These are phyloP conservation scores for Carex scoparia DNA, from an alignment of 176 grass and related monocot species.

Conservation along the genomic window DNA sequence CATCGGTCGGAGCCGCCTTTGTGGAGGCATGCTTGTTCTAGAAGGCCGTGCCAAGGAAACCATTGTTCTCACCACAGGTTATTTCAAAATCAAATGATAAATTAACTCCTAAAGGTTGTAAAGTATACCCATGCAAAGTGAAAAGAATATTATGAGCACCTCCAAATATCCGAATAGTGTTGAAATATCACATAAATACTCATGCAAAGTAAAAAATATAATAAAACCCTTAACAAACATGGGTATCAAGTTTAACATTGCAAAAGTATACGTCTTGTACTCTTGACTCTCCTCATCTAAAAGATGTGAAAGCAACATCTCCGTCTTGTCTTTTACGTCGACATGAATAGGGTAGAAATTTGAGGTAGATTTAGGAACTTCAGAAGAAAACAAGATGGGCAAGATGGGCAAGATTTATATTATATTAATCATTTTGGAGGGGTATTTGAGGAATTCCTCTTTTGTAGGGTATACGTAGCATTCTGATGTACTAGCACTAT, in stretches of 20 bases:
- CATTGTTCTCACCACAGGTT: constrained; percentile 95
- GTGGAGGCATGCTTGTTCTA: constrained; percentile 91
- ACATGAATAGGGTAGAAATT: background rate
- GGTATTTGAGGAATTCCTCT: background rate
- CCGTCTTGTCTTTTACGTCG: background rate
- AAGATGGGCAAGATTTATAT: background rate
- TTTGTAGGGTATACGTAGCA: background rate
- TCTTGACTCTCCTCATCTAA: background rate
- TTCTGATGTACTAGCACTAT: background rate
- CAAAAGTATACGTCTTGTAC: background rate
- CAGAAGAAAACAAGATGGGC: background rate
- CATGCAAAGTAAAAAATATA: background rate
- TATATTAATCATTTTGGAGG: background rate
- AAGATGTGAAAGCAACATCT: background rate
- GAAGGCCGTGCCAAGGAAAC: constrained; percentile 97
- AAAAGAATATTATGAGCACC: background rate
- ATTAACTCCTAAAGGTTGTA: background rate
- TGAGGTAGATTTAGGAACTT: background rate
- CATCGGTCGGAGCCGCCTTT: constrained; percentile 53
- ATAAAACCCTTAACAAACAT: background rate
- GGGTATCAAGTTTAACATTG: background rate
- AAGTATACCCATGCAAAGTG: background rate
- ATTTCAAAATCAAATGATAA: background rate
- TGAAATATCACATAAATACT: background rate
- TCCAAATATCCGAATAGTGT: background rate